Evolutionary conservation across 108 stramenopile species (phyloP).

Genomic region (Fragilariopsis cylindrus): DNA sequence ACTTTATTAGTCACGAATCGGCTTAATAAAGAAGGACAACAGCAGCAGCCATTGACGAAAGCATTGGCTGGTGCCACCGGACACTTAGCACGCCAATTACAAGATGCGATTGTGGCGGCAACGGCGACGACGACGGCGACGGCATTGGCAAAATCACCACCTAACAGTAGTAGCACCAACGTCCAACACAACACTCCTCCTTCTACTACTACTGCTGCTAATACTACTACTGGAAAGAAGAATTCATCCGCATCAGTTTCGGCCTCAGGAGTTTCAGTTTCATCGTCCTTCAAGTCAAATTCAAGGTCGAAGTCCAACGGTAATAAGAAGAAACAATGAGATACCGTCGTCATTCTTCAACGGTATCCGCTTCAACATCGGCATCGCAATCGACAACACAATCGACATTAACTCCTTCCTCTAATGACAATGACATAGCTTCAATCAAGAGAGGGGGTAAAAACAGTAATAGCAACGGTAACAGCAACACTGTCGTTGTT

Average conservation of each 20-base stretch:
- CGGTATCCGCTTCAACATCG: neutral
- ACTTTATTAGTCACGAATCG: neutral
- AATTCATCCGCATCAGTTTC: no score
- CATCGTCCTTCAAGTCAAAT: neutral
- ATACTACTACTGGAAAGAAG: neutral
- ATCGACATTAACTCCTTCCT: neutral
- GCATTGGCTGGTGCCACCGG: constrained; percentile 18
- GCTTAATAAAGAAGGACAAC: neutral
- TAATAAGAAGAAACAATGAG: no score
- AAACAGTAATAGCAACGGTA: neutral
- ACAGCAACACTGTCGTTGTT: neutral
- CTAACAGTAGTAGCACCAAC: neutral
- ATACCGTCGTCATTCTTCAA: no score
- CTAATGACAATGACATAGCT: neutral
- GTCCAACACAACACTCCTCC: neutral
- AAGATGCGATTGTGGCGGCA: neutral
- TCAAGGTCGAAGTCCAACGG: neutral
- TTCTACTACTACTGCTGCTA: neutral
- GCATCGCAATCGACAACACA: neutral
- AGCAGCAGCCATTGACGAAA: neutral
- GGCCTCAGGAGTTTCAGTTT: neutral
- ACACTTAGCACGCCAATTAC: constrained; percentile 24
- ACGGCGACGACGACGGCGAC: neutral
- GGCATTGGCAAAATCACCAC: no score
- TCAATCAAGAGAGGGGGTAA: neutral